Percentiles rank a stretch among this genome's conserved stretches.
phyloP scores from a whole-genome alignment of 2,329 filamentous ascomycete species.

The Eurotiales sp. region DNA sequence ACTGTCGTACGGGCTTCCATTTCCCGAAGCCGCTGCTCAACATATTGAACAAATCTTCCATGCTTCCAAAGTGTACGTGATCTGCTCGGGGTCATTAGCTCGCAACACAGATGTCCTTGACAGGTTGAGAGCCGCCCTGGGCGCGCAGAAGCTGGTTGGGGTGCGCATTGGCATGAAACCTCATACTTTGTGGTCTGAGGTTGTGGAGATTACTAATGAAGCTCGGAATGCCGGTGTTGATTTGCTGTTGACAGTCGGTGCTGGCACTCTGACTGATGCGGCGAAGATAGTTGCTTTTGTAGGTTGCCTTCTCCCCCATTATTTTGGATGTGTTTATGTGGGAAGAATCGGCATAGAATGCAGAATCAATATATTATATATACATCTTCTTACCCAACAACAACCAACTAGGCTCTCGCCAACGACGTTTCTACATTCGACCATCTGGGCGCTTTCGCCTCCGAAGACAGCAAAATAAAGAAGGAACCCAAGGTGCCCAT shows the following conservation, averaged over 20 bases:
- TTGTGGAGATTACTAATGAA: slow-evolving; percentile 47
- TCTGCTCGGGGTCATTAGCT: slow-evolving; percentile 49
- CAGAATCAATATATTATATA: too few relatives aligned
- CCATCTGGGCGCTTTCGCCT: slow-evolving; percentile 37
- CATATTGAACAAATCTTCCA: slow-evolving; percentile 46
- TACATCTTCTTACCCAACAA: not conserved
- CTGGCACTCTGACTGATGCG: slow-evolving; percentile 54
- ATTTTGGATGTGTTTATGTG: too few relatives aligned
- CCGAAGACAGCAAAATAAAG: slow-evolving; percentile 21
- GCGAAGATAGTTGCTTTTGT: slow-evolving; percentile 52
- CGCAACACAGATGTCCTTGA: slow-evolving; percentile 46
- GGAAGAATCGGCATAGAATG: too few relatives aligned
- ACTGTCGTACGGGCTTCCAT: slow-evolving; percentile 48
- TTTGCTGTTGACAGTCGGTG: slow-evolving; percentile 53
- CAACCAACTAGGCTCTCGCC: slow-evolving; percentile 39
- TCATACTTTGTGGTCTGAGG: slow-evolving; percentile 53
- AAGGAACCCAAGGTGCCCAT: slow-evolving; percentile 28
- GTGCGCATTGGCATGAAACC: slow-evolving; percentile 50
- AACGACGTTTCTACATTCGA: slow-evolving; percentile 41
- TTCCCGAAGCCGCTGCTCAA: slow-evolving; percentile 41
- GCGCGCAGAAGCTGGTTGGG: slow-evolving; percentile 40
- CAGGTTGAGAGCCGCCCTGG: slow-evolving; percentile 40
- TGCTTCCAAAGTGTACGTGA: slow-evolving; percentile 48
- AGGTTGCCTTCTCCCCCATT: slow-evolving; percentile 5
- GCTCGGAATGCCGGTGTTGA: slow-evolving; percentile 40